Evolutionary conservation across 768 basidiomycete species (phyloP), one percentile per base, ranked within the genome.

Genomic region (Phanerochaete carnosa): DNA sequence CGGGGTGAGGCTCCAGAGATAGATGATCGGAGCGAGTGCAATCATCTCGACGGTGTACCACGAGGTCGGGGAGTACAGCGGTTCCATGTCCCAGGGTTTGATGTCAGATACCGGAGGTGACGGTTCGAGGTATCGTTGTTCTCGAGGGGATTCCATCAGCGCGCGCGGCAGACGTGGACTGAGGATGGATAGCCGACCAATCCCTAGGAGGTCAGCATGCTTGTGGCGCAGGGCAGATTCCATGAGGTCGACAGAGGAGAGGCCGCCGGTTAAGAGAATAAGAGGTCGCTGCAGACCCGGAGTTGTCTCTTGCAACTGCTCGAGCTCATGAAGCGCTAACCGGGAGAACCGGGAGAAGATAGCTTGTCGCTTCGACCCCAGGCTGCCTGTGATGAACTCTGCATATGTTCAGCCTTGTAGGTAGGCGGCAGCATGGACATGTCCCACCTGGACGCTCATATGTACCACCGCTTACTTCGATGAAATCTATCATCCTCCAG

Each of bases 381-480:
- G 70, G 43, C 68, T 67, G 8, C 64, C 46, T 39, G 59, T 54
- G 57, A 70, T 68, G 64, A 74, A 76, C 33, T 65, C 73, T 70
- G 45, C 11, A 19, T 4, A 43, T 11, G 39, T 43, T n/a, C 39
- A 43, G 39, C 39, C 4, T 9, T 4, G 39, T 8, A 4, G 19
- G 3, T 35, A 53, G 12, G 33, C 5, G n/a, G 22, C 28, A 23
- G 22, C 13, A 19, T 39, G 9, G 9, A 39, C 11, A 39, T 9
- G 2, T 66, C 78, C 19, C 65, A 88, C 92, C 83, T 65, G 90
- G 88, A 19, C 79, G 83, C 67, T 93, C 90, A 65, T 95, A 96
- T 69, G 88, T 87, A 0, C 94, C 94, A 1, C 94, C 94, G 58
- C 88, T 92, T 61, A 96, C 83, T 72, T 96, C 94, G 54, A 96